Percentiles rank a stretch among this genome's conserved stretches.
phyloP scores from a whole-genome alignment of 805 yeast species.

The Candida peoriensis region DNA sequence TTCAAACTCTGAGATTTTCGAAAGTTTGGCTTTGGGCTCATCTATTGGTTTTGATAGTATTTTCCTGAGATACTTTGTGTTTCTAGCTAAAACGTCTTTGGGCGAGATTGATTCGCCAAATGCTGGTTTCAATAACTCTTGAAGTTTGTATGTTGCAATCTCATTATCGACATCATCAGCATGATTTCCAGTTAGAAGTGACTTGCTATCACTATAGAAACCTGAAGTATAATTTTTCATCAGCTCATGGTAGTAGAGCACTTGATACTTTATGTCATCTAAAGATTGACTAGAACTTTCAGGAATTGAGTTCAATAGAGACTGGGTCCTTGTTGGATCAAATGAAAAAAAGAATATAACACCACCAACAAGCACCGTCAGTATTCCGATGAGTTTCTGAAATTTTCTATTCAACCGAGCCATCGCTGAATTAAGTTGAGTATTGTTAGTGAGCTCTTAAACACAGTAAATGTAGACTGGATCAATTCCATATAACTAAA shows the following conservation, averaged over 20 bases:
- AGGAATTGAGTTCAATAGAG: too few species aligned
- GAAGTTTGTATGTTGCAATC: slow-evolving; percentile 2
- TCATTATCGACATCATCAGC: slow-evolving; percentile 1
- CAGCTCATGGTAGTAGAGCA: slow-evolving; percentile 16
- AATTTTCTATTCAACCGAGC: too few species aligned
- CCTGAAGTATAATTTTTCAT: slow-evolving; percentile 19
- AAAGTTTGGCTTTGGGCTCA: slow-evolving; percentile 24
- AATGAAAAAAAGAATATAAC: too few species aligned
- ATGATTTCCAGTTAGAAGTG: too few species aligned
- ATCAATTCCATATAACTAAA: too few species aligned
- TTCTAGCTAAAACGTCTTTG: slow-evolving; percentile 13
- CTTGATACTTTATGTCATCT: slow-evolving; percentile 8
- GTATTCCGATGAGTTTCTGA: too few species aligned
- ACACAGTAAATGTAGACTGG: too few species aligned
- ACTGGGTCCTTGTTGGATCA: too few species aligned
- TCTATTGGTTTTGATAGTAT: slow-evolving; percentile 14
- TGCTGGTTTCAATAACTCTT: slow-evolving; percentile 20
- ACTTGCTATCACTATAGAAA: slow-evolving; percentile 14
- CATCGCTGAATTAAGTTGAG: too few species aligned
- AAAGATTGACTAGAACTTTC: slow-evolving; percentile 4
- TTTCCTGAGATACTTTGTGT: slow-evolving; percentile 4
- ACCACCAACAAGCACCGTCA: too few species aligned
- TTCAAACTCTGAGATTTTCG: slow-evolving; percentile 10
- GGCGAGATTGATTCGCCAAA: slow-evolving; percentile 7
- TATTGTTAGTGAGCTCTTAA: too few species aligned